Percentiles rank a stretch among this genome's conserved stretches.
Evolutionary conservation across 257 asterid genomes (phyloP).

Genomic region (Petunia secreta): DNA sequence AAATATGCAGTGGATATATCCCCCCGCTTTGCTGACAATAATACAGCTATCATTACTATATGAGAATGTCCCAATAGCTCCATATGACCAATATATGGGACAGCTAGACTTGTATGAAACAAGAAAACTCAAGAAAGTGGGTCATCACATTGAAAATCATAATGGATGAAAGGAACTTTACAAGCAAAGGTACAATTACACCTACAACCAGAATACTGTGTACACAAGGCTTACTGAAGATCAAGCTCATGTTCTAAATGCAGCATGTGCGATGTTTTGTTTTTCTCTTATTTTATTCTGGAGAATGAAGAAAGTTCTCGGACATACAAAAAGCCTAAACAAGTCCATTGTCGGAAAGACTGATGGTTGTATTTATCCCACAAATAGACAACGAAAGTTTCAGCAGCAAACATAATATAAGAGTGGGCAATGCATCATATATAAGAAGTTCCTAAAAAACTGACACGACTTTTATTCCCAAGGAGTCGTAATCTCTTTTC

Average conservation of each 20-base stretch:
- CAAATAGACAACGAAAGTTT: neutral
- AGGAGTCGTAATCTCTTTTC: neutral
- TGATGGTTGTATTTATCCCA: neutral
- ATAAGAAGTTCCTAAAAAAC: slow-evolving; percentile 1
- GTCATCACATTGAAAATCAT: neutral
- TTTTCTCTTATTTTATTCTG: neutral
- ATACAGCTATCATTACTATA: neutral
- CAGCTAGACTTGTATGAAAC: neutral
- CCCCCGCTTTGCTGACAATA: neutral
- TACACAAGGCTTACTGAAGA: neutral
- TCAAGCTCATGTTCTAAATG: neutral
- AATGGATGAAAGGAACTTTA: neutral
- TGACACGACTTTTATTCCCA: neutral
- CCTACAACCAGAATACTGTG: neutral
- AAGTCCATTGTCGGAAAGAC: neutral
- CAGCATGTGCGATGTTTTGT: neutral
- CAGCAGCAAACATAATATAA: neutral
- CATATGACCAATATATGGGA: neutral
- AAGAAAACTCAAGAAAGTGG: too few relatives aligned
- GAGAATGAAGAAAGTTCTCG: neutral
- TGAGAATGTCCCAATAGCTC: neutral
- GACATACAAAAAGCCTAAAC: neutral
- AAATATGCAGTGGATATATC: neutral
- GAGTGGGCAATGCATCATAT: neutral
- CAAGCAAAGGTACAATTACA: neutral